Conservation (phyloP, 225 moss, liverwort and hornwort genomes). For the Thuidium tamariscinum region DNA sequence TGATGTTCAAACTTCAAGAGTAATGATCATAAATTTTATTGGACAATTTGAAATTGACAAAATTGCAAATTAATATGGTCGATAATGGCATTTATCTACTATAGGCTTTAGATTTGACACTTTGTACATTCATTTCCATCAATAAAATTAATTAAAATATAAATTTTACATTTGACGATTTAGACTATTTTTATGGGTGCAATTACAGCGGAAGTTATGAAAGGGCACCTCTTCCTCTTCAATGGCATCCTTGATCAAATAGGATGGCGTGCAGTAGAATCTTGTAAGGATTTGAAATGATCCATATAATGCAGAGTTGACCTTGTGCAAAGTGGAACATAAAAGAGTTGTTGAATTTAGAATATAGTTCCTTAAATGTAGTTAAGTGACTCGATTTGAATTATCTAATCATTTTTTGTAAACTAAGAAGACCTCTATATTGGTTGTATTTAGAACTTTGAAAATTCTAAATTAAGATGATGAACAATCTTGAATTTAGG, state of each 20-base stretch:
- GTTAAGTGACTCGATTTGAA: neutral
- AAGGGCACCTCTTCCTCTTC: slow-evolving; percentile 1
- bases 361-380: neutral
- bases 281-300: neutral
- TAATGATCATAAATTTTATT: neutral
- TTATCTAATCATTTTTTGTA: neutral
- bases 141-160: neutral
- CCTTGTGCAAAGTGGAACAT: neutral
- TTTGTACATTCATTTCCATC: neutral
- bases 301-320: neutral
- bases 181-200: neutral
- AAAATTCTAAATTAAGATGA: neutral
- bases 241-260: neutral
- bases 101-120: neutral
- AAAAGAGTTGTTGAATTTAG: neutral
- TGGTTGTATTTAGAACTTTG: neutral
- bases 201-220: neutral
- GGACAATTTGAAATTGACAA: neutral
- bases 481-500: neutral
- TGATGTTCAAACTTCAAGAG: neutral
- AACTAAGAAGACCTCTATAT: neutral
- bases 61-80: no score
- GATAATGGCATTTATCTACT: neutral
- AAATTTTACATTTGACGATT: neutral
- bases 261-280: neutral